Evolutionary conservation across 257 asterid species (phyloP).

Genomic region (Primulina huaijiensis): DNA sequence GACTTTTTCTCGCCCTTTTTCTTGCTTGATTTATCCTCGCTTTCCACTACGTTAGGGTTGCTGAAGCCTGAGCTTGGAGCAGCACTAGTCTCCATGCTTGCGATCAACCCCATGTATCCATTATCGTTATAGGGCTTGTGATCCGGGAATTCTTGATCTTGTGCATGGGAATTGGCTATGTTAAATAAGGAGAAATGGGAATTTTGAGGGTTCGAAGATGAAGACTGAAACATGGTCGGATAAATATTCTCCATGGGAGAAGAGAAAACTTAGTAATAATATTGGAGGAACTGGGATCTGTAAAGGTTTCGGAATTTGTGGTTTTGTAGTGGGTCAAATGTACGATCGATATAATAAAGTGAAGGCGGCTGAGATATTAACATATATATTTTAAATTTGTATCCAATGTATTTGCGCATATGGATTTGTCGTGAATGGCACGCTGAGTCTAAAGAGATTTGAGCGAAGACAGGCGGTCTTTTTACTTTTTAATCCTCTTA

Average conservation of each 20-base stretch:
- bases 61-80: not conserved
- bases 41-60: not conserved
- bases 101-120: constrained; percentile 9
- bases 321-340: not conserved
- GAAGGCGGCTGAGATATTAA: not conserved
- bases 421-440: not conserved
- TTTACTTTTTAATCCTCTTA: too few species aligned
- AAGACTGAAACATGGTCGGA: not conserved
- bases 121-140: not conserved
- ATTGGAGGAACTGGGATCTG: not conserved
- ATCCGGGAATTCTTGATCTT: not conserved
- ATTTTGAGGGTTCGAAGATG: not conserved
- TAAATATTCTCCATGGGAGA: not conserved
- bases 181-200: not conserved
- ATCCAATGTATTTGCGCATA: too few species aligned
- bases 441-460: too few species aligned
- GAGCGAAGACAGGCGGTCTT: too few species aligned
- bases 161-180: not conserved
- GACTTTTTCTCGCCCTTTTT: constrained; percentile 32
- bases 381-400: too few species aligned
- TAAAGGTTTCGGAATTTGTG: too few species aligned
- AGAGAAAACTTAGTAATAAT: not conserved
- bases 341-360: not conserved
- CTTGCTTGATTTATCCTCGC: constrained; percentile 9
- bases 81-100: not conserved